Evolutionary conservation across 345 rosid species (phyloP).

Genomic region (Chamaenerion angustifolium): DNA sequence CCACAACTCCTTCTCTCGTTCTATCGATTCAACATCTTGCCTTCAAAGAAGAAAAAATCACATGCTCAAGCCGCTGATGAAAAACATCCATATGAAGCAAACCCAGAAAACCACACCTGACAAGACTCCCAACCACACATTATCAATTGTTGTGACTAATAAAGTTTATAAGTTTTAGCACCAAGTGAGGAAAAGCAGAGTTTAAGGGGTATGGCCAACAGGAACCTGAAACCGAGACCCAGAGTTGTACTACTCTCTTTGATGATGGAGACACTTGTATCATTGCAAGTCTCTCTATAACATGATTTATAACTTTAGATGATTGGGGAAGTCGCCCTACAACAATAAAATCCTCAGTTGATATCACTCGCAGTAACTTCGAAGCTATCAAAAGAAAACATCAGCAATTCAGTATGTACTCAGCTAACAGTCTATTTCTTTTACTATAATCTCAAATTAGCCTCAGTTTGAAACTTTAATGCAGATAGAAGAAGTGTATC

Average conservation of each 20-base stretch:
- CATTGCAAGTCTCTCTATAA: slow-evolving; percentile 90
- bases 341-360: no score
- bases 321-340: no score
- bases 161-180: no score
- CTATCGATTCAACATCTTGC: not conserved
- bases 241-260: slow-evolving; percentile 87
- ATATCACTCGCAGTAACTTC: not conserved
- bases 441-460: not conserved
- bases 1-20: not conserved
- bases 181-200: not conserved
- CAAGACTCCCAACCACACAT: no score
- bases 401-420: slow-evolving; percentile 33
- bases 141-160: no score
- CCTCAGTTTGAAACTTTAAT: no score
- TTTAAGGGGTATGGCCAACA: not conserved
- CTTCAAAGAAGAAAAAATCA: no score
- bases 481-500: no score
- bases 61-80: no score
- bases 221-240: slow-evolving; percentile 88
- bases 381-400: slow-evolving; percentile 51
- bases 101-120: no score
- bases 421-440: not conserved
- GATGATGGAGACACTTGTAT: slow-evolving; percentile 78
- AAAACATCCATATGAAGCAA: no score
- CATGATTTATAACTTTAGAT: slow-evolving; percentile 16